phyloP scores from a whole-genome alignment of 257 asterid species.

The Gentiana dahurica region DNA sequence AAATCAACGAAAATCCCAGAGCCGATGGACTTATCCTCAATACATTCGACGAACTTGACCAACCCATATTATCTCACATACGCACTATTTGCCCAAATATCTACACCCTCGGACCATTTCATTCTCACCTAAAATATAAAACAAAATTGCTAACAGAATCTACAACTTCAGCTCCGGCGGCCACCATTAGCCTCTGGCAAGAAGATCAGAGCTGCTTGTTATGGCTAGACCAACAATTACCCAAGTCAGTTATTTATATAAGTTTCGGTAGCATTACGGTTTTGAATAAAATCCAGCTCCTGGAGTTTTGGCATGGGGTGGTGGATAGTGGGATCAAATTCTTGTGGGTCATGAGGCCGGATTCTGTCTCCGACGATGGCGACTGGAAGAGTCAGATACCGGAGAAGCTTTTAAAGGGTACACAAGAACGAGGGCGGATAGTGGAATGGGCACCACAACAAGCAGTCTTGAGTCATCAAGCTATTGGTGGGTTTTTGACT shows the following conservation, averaged over 20 bases:
- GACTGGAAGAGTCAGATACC: conserved; percentile 6
- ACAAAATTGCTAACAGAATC: not conserved
- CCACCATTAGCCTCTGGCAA: conserved; percentile 25
- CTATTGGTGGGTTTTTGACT: conserved; percentile 19
- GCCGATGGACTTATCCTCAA: conserved; percentile 24
- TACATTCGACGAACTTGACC: conserved; percentile 22
- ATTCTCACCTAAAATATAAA: conserved; percentile 3
- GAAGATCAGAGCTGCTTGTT: conserved; percentile 42
- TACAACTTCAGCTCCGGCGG: not conserved
- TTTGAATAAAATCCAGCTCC: conserved; percentile 21
- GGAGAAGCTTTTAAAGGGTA: conserved; percentile 9
- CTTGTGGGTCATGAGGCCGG: conserved; percentile 17
- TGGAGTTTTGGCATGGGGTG: conserved; percentile 51
- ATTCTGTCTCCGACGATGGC: conserved; percentile 25
- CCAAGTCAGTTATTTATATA: conserved; percentile 37
- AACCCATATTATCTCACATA: conserved; percentile 12
- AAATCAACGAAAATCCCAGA: conserved; percentile 11
- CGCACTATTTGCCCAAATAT: conserved; percentile 10
- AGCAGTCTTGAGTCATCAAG: conserved; percentile 12
- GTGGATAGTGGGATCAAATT: conserved; percentile 43
- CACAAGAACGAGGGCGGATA: conserved; percentile 4
- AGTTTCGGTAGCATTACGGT: conserved; percentile 51
- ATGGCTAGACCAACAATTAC: conserved; percentile 47
- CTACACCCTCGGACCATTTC: conserved; percentile 27
- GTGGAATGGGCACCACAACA: conserved; percentile 16